A percentile compares a stretch with the other conserved stretches of the same genome.
phyloP scores from a whole-genome alignment of 176 grass and related monocot species.

The Aegilops sharonensis region DNA sequence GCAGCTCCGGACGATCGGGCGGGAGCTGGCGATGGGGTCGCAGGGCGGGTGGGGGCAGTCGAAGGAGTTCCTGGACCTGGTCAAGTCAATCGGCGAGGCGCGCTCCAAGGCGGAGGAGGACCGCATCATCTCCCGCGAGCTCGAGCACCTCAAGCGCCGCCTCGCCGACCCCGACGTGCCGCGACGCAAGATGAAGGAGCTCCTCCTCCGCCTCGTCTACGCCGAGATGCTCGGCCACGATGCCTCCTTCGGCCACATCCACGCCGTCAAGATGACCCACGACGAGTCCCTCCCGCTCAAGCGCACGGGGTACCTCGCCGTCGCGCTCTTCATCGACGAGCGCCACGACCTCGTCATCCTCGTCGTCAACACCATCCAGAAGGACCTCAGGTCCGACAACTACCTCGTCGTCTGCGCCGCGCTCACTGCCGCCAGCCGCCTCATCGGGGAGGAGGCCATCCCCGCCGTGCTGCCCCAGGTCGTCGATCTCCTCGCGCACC shows the following conservation, averaged over 20 bases:
- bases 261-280: slow-evolving; percentile 99
- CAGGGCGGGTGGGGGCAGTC: slow-evolving; percentile 87
- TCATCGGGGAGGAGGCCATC: slow-evolving; percentile 98
- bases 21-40: slow-evolving; percentile 95
- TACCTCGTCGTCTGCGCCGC: slow-evolving; percentile 88
- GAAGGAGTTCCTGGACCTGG: slow-evolving; percentile 98
- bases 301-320: slow-evolving; percentile 93
- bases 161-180: slow-evolving; percentile 93
- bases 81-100: slow-evolving; percentile 97
- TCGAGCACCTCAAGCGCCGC: slow-evolving; percentile 84
- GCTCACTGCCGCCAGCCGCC: slow-evolving; percentile 72
- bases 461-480: slow-evolving; percentile 93
- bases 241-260: slow-evolving; percentile 97
- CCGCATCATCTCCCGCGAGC: slow-evolving; percentile 91
- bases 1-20: slow-evolving; percentile 92
- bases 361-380: slow-evolving; percentile 99
- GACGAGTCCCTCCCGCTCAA: slow-evolving; percentile 90
- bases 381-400: slow-evolving; percentile 96
- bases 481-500: slow-evolving; percentile 78
- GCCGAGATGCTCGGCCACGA: slow-evolving; percentile 99
- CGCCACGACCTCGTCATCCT: slow-evolving; percentile 97
- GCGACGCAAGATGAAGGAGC: slow-evolving; percentile 96
- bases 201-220: slow-evolving; percentile 91
- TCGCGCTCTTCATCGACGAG: slow-evolving; percentile 95
- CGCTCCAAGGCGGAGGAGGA: slow-evolving; percentile 99